Evolutionary conservation across 1,284 basidiomycete species (phyloP), one percentile per base, ranked within the genome.

Genomic region (Caloboletus inedulis): DNA sequence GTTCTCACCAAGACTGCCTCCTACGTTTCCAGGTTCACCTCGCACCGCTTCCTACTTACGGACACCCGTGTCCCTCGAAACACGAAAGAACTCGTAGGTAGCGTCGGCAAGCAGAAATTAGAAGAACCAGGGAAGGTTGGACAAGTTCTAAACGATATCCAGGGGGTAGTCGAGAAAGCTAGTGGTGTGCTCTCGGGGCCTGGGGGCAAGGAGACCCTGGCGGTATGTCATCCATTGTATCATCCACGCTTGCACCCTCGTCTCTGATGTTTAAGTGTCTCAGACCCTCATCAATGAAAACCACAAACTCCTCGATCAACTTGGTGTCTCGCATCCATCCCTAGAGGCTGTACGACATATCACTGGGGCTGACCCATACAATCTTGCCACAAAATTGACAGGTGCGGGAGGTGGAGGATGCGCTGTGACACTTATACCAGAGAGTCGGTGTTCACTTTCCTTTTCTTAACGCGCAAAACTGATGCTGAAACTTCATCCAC

Each of bases 351-450:
- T 98, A 61, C 84, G 87, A 49, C 73, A 77, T 30, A 84, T 80
- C 62, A 93, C 94, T 0, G 72, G 76, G 4, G 74, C 75, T 14
- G 64, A 74, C 56, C 85, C 85, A 7, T 90, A 87, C 71, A 74
- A 73, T 7, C 76, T 99, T 43, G 85, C 86, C 59, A 98, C 96
- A n/a, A 99, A 99, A 76, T 74, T 99, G 49, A 99, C 97, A 3
- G 97, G 97, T 37, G 96, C 97, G 3, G 97, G 97, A n/a, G 97
- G 97, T 27, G 97, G 97, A 16, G 97, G 97, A 16, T 99, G 97
- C 65, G 90, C 96, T 2, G 94, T 99, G 27, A 98, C 95, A 6
- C 81, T 99, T 31, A 79, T 99, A 47, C 95, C 95, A 46, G 94
- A 98, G 73, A 81, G 93, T 85, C 55, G 52, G 78, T 72, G 10